Conservation (phyloP, 495 filamentous ascomycete genomes). For the Trichoderma gamsii region DNA sequence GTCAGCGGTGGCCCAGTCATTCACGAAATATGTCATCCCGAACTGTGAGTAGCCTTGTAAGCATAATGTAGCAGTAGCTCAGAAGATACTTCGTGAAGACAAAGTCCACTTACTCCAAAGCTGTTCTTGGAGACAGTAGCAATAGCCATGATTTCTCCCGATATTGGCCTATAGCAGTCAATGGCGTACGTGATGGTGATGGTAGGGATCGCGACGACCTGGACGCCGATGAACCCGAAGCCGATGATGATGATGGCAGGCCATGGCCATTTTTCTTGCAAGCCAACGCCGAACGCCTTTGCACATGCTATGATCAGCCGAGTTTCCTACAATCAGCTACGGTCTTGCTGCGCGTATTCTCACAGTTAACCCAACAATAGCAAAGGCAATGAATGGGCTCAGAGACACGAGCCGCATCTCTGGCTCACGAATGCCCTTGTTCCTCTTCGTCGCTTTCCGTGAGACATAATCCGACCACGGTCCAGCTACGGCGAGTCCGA, state of each 20-base stretch:
- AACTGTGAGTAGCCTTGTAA: slow-evolving; percentile 21
- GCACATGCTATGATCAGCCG: not conserved
- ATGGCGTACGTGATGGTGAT: slow-evolving; percentile 40
- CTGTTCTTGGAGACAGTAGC: slow-evolving; percentile 56
- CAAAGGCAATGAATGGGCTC: slow-evolving; percentile 51
- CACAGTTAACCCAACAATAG: slow-evolving; percentile 52
- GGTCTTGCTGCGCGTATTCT: slow-evolving; percentile 7
- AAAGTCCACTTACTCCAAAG: slow-evolving; percentile 31
- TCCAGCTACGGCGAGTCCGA: slow-evolving; percentile 53
- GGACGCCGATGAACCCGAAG: slow-evolving; percentile 51
- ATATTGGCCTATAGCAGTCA: slow-evolving; percentile 55
- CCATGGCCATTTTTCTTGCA: slow-evolving; percentile 53
- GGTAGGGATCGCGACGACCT: slow-evolving; percentile 55
- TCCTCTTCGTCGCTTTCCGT: slow-evolving; percentile 46
- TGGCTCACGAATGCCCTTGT: slow-evolving; percentile 56
- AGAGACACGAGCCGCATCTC: slow-evolving; percentile 59
- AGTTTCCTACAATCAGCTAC: not conserved
- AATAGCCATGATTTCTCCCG: slow-evolving; percentile 52
- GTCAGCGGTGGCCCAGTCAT: slow-evolving; percentile 25
- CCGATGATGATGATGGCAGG: slow-evolving; percentile 47
- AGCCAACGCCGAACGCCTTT: slow-evolving; percentile 45
- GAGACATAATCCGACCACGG: slow-evolving; percentile 54
- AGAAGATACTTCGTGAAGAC: not conserved
- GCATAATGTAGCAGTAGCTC: not conserved
- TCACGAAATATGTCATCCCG: slow-evolving; percentile 28